Evolutionary conservation across 2,329 filamentous ascomycete species (phyloP), one percentile per base, ranked within the genome.

Genomic region (Venturia oleaginea): DNA sequence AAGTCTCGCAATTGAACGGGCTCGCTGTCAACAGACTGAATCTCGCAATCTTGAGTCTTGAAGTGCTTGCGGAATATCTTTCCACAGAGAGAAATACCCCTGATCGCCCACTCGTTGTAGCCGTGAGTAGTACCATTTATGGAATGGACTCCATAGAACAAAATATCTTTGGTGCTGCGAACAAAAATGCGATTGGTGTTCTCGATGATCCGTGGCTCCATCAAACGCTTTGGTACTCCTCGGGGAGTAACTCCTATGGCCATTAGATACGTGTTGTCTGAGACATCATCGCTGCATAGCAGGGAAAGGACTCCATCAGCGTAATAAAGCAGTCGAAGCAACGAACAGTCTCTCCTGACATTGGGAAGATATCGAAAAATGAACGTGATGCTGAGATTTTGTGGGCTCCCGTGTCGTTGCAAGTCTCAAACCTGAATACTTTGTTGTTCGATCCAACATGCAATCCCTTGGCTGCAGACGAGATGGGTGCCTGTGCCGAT

Each of bases 111-210:
- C 71, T 85, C 83, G 38, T 80, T 81, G 59, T 82, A 80, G 0
- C 83, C 84, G 68, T 85, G 81, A 1, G 30, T 38, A 34, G 76
- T 73, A 5, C 79, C 81, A 3, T 76, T 70, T 7, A 80, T 80
- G 0, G 83, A 85, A 71, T 86, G 83, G 0, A 85, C 87, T 4
- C 87, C 89, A 68, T 84, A 88, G 69, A 86, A 88, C 2, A 92
- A 77, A 71, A 83, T 86, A 1, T 79, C 70, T 1, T 72, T 69
- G 65, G 85, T 84, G 67, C 90, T 88, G 11, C 88, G 83, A 3
- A 88, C 86, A 71, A 91, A 90, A 1, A 91, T 74, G 17, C 71
- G 73, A 59, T 30, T 66, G 19, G 30, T 63, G 22, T 3, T 65
- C 24, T 1, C 27, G 27, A n/a, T 61, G 65, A 1, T 71, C 34